Evolutionary conservation across 1,139 yeast genomes (phyloP).

Genomic region (Saccharomyces hybrid): DNA sequence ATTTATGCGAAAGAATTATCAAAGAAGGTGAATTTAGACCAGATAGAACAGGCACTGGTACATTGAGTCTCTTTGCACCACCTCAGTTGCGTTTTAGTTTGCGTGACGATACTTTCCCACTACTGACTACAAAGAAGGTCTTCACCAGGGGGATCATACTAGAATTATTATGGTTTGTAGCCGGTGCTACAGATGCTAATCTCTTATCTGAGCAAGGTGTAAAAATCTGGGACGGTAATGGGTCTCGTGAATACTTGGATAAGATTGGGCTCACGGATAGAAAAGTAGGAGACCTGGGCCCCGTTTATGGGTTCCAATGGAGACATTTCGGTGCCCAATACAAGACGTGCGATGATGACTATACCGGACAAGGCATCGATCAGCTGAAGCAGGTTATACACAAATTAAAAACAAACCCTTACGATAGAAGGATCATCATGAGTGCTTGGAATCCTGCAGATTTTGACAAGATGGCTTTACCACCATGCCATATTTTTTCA

Average conservation of each 20-base stretch:
- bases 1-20: slow-evolving; percentile 69
- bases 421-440: slow-evolving; percentile 87
- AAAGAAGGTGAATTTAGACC: slow-evolving; percentile 83
- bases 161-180: slow-evolving; percentile 87
- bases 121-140: slow-evolving; percentile 87
- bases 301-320: slow-evolving; percentile 99
- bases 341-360: slow-evolving; percentile 77
- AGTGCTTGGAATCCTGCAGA: slow-evolving; percentile 99
- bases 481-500: slow-evolving; percentile 96
- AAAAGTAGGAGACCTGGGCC: slow-evolving; percentile 93
- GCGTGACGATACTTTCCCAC: slow-evolving; percentile 66
- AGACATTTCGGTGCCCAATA: slow-evolving; percentile 96
- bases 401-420: slow-evolving; percentile 78
- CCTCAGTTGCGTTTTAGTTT: slow-evolving; percentile 86
- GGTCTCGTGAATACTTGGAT: slow-evolving; percentile 85
- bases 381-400: slow-evolving; percentile 76
- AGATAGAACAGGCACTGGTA: slow-evolving; percentile 97
- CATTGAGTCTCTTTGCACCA: slow-evolving; percentile 84
- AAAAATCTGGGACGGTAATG: slow-evolving; percentile 98
- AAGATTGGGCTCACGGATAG: slow-evolving; percentile 70
- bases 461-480: slow-evolving; percentile 86
- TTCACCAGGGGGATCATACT: slow-evolving; percentile 83
- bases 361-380: slow-evolving; percentile 81
- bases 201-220: slow-evolving; percentile 74
- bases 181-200: slow-evolving; percentile 85